These are phyloP conservation scores for Cicer pinnatifidum DNA, from an alignment of 306 rosid species.

Conservation along the genomic window DNA sequence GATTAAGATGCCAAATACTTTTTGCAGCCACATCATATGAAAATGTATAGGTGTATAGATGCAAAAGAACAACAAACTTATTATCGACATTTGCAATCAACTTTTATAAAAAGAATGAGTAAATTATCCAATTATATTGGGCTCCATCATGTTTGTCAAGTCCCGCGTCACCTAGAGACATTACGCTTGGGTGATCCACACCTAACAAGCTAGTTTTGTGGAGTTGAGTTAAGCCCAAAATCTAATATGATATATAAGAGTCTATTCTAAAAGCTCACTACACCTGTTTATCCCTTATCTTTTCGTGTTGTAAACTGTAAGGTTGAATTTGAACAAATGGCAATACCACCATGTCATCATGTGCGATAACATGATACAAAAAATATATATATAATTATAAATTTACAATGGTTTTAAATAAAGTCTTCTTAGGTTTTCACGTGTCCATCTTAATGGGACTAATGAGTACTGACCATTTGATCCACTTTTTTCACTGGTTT, in stretches of 20 bases:
- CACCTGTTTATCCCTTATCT: not conserved
- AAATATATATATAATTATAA: not conserved
- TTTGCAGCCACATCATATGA: conserved; percentile 29
- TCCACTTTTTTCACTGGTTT: not conserved
- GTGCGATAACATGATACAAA: not conserved
- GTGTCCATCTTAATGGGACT: not conserved
- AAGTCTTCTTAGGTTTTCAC: not conserved
- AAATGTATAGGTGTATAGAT: not conserved
- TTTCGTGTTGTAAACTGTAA: not conserved
- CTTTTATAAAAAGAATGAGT: conserved; percentile 17
- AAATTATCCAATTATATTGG: conserved; percentile 9
- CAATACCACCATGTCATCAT: not conserved
- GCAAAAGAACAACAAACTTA: conserved; percentile 7
- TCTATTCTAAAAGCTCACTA: not conserved
- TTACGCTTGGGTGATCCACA: not conserved
- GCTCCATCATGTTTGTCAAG: conserved; percentile 30
- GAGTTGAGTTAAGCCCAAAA: not conserved
- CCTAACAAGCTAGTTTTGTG: not conserved
- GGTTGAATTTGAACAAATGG: not conserved
- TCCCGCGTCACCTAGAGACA: not conserved
- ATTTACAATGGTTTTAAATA: not conserved
- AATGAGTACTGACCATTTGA: not conserved
- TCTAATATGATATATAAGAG: not conserved
- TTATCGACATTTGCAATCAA: conserved; percentile 31
- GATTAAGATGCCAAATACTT: conserved; percentile 23